Conservation (phyloP, 148 eudicot genomes). For the Linanthus parryae region DNA sequence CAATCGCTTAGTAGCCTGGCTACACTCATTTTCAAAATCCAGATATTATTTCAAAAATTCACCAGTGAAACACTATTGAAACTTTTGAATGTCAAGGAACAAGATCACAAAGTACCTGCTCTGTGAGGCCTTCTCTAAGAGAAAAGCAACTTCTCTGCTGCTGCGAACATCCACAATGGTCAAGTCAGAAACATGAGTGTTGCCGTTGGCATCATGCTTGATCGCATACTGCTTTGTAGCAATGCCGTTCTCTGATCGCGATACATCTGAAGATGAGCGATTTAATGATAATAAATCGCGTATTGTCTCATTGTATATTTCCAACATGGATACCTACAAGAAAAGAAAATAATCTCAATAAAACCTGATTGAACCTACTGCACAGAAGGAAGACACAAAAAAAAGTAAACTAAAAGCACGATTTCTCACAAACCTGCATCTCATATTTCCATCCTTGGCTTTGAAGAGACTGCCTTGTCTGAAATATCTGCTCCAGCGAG, state of each 20-base stretch:
- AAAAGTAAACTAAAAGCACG: background rate
- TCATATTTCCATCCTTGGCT: constrained; percentile 97
- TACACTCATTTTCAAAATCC: too few relatives aligned
- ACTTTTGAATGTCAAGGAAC: background rate
- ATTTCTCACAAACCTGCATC: constrained; percentile 56
- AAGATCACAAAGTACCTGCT: constrained; percentile 57
- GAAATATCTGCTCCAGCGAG: constrained; percentile 84
- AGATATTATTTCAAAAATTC: too few relatives aligned
- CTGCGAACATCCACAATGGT: constrained; percentile 83
- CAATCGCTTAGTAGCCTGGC: too few relatives aligned
- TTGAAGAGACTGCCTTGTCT: constrained; percentile 65
- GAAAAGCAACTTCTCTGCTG: constrained; percentile 80
- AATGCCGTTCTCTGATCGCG: constrained; percentile 38
- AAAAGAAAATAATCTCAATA: background rate
- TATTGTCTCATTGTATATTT: constrained; percentile 88
- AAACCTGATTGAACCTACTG: background rate
- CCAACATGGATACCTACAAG: constrained; percentile 91
- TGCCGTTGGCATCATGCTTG: constrained; percentile 87
- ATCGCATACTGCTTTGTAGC: constrained; percentile 78
- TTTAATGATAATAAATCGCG: constrained; percentile 70
- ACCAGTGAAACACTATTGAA: too few relatives aligned
- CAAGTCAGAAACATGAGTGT: constrained; percentile 88
- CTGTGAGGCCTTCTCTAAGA: constrained; percentile 83
- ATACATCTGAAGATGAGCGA: constrained; percentile 38
- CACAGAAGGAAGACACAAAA: background rate